A percentile compares a stretch with the other conserved stretches of the same genome.
Conservation (phyloP, 805 yeast genomes). For the Cyberlindnera sargentensis region DNA sequence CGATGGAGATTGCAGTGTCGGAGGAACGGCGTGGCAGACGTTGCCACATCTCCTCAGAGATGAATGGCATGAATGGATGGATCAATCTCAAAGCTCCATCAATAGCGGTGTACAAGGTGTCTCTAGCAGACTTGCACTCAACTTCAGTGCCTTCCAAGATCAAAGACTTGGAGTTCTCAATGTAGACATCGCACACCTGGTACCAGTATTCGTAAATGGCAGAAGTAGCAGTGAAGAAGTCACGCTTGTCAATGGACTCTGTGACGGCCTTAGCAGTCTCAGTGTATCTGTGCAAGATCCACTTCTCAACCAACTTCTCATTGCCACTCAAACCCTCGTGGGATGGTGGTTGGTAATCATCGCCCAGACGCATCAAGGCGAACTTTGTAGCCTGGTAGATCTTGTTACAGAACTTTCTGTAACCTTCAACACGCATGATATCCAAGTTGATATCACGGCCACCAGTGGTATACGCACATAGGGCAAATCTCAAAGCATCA, state of each 20-base stretch:
- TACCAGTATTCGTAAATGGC: constrained; percentile 92
- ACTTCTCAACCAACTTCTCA: constrained; percentile 88
- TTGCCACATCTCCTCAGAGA: constrained; percentile 99
- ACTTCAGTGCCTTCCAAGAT: constrained; percentile 84
- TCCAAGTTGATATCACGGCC: constrained; percentile 97
- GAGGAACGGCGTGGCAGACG: constrained; percentile 83
- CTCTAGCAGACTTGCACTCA: constrained; percentile 86
- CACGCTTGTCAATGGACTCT: constrained; percentile 70
- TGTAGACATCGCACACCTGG: constrained; percentile 94
- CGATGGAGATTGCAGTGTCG: constrained; percentile 65
- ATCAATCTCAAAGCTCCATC: constrained; percentile 88
- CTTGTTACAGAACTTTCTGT: constrained; percentile 99
- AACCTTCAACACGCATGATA: constrained; percentile 94
- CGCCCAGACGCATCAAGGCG: constrained; percentile 88
- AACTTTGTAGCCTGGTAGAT: constrained; percentile 98
- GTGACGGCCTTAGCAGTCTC: constrained; percentile 59
- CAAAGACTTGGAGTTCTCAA: constrained; percentile 92
- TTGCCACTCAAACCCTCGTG: constrained; percentile 57
- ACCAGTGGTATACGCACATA: constrained; percentile 98
- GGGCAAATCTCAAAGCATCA: constrained; percentile 95
- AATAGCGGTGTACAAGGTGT: constrained; percentile 86
- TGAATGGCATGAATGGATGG: constrained; percentile 97
- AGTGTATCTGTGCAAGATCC: constrained; percentile 88
- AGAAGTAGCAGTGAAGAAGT: constrained; percentile 81
- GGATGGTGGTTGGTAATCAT: constrained; percentile 77